Conservation (phyloP, 1,284 basidiomycete species). For the Puccinia hordei region DNA sequence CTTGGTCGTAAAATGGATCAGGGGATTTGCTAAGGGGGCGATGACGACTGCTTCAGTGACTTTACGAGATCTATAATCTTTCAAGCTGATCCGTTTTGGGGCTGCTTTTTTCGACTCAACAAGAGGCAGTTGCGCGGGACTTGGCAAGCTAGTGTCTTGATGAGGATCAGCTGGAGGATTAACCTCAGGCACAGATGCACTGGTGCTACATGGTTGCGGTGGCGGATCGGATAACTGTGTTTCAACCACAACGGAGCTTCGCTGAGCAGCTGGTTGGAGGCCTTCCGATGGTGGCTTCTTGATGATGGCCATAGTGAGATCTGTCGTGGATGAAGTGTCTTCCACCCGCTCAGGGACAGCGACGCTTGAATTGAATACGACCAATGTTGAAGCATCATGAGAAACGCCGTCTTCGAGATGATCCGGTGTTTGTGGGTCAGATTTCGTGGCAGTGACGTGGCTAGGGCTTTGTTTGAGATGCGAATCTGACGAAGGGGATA, state of each 20-base stretch:
- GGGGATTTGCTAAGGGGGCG: conserved; percentile 24
- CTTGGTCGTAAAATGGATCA: conserved; percentile 8
- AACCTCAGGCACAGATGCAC: background rate
- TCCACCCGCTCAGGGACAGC: background rate
- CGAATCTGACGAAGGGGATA: background rate
- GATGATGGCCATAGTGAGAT: background rate
- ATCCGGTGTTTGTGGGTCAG: background rate
- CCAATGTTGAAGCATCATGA: background rate
- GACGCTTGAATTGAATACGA: background rate
- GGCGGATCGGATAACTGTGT: background rate
- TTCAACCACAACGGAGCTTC: background rate
- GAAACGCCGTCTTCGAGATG: background rate
- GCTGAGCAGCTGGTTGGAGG: background rate
- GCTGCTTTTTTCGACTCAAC: conserved; percentile 3
- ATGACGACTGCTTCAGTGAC: conserved; percentile 28
- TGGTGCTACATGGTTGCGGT: background rate
- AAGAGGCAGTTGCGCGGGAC: background rate
- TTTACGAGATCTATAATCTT: conserved; percentile 50
- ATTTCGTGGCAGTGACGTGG: background rate
- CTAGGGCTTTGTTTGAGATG: too few relatives aligned
- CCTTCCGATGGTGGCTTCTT: background rate
- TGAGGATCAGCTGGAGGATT: background rate
- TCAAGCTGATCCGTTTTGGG: conserved; percentile 50
- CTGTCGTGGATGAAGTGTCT: background rate
- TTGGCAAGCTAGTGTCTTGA: background rate